Evolutionary conservation across 164 flowering plant species (phyloP).

Genomic region (Dillenia turbinata): DNA sequence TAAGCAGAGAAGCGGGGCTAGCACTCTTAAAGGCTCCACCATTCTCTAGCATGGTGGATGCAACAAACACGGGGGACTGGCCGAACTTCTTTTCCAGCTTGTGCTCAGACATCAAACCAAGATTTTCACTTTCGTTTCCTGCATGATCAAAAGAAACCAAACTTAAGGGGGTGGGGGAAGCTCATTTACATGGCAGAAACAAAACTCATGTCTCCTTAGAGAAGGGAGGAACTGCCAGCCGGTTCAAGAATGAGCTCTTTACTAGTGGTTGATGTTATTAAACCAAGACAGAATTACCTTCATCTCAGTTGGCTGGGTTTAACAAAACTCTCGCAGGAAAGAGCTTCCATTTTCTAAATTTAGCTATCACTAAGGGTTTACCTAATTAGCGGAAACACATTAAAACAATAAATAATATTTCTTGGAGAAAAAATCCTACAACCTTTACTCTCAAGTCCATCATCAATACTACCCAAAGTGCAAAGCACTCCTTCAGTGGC

Average conservation of each 20-base stretch:
- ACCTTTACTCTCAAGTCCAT: conserved; percentile 43
- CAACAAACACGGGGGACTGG: conserved; percentile 66
- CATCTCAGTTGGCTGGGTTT: too few species aligned
- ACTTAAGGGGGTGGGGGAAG: conserved; percentile 7
- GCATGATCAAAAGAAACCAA: conserved; percentile 6
- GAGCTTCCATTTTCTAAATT: too few species aligned
- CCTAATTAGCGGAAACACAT: neutral
- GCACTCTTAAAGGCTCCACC: conserved; percentile 51
- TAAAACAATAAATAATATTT: neutral
- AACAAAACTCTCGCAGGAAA: too few species aligned
- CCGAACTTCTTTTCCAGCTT: conserved; percentile 70
- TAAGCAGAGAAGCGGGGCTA: conserved; percentile 52
- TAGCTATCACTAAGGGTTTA: too few species aligned
- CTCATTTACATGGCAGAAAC: neutral
- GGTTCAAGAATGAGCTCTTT: too few species aligned
- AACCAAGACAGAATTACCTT: too few species aligned
- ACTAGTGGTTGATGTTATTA: too few species aligned
- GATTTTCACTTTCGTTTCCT: conserved; percentile 41
- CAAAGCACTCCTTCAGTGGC: conserved; percentile 27
- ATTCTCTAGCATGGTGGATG: conserved; percentile 55
- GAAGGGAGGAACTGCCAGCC: too few species aligned
- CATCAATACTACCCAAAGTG: conserved; percentile 44
- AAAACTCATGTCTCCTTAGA: neutral
- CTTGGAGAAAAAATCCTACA: neutral
- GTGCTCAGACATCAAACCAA: conserved; percentile 32